phyloP scores from a whole-genome alignment of 2,329 filamentous ascomycete genomes.

The Ophiostoma tasmaniense region DNA sequence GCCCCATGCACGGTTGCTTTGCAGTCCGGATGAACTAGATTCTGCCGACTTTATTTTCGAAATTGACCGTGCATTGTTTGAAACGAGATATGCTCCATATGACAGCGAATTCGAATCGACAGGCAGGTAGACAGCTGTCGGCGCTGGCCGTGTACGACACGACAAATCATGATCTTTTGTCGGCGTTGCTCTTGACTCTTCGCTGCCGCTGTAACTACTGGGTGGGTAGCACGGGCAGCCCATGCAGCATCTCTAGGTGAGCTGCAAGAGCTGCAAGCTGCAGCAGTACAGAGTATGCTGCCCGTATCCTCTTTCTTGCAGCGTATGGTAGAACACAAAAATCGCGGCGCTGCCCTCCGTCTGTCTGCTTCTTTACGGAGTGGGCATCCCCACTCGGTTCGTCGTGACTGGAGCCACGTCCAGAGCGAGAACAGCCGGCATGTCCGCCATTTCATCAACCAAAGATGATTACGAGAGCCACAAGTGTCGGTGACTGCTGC shows the following conservation, averaged over 20 bases:
- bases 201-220: neutral
- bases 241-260: neutral
- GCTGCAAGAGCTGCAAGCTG: neutral
- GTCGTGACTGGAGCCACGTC: constrained; percentile 18
- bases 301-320: neutral
- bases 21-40: neutral
- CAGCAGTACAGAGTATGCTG: neutral
- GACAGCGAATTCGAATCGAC: no score
- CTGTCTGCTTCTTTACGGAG: neutral
- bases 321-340: neutral
- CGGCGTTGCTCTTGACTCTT: neutral
- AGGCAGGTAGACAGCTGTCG: neutral
- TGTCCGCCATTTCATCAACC: constrained; percentile 14
- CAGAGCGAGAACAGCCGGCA: neutral
- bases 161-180: neutral
- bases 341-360: neutral
- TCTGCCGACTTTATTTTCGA: neutral
- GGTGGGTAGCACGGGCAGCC: neutral
- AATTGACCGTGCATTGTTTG: neutral
- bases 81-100: neutral
- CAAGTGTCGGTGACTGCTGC: constrained; percentile 1
- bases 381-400: neutral
- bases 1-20: neutral
- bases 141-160: neutral
- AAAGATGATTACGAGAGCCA: neutral